Base-by-base conservation (phyloP, 2,329 filamentous ascomycete species). In the Epichloe bromicola region DNA sequence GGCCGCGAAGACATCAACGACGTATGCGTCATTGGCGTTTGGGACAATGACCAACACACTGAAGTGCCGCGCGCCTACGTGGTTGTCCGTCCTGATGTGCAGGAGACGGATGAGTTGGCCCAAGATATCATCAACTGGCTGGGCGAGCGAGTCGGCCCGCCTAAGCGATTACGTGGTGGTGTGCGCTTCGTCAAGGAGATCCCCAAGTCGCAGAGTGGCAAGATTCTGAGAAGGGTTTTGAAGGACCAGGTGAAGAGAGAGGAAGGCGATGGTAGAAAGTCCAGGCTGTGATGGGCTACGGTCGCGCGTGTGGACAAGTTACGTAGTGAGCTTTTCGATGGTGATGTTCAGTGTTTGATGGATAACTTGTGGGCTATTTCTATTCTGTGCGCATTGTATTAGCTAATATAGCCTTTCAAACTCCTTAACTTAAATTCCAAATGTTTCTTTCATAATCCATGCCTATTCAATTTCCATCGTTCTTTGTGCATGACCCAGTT, bases 131-230 rank as follows among this genome's bases (percentile, higher is more conserved):
- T 58, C 5, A 55, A 62, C 33, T 70, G 67, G 67, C 52, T 69
- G 60, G 75, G 77, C 17, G 74, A 73, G 48, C 77, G 77, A 50
- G 84, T 88, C 4, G 76, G 80, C 0, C 73, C 69, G 47, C 76
- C 82, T 58, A 90, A 90, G 67, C 74, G 78, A 59, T 70, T 89
- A 57, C 82, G 80, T 4, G 86, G 85, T 0, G 86, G 86, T 1
- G 78, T 90, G 19, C 66, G 74, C 12, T 87, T 88, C 61, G 67
- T 85, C 7, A 75, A 85, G 36, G 71, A 71, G 26, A 80, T 90
- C 33, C 85, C 85, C 12, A 89, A 86, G 70, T 87, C 85, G 57
- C 73, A 76, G 12, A 68, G 71, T 15, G 73, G 73, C 2, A 76
- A 76, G 66, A 71, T 76, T 34, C 55, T 75, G 51, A 64, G 73